Conservation (phyloP, 2,329 filamentous ascomycete genomes). For the Apiospora sp. region DNA sequence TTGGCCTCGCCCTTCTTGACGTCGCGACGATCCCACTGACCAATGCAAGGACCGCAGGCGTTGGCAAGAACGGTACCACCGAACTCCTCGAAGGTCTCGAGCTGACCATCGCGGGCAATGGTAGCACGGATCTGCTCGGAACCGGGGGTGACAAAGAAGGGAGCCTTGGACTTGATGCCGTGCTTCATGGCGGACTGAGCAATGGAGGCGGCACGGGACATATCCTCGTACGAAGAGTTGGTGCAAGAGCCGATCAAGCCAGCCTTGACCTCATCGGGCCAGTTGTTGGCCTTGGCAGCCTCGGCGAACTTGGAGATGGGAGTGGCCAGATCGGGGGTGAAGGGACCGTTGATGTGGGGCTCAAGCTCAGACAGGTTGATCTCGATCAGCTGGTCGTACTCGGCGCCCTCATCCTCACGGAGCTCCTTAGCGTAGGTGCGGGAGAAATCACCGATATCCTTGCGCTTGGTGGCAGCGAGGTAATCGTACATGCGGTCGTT, state of each 20-base stretch:
- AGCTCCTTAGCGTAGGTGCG: conserved; percentile 86
- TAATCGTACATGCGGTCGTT: conserved; percentile 99
- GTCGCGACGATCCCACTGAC: conserved; percentile 93
- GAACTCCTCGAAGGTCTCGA: conserved; percentile 95
- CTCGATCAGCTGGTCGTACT: conserved; percentile 96
- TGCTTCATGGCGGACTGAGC: conserved; percentile 90
- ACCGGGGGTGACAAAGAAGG: conserved; percentile 95
- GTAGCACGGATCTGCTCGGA: conserved; percentile 97
- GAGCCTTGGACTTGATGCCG: conserved; percentile 90
- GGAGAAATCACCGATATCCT: conserved; percentile 89
- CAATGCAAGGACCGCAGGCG: conserved; percentile 91
- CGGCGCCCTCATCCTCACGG: conserved; percentile 83
- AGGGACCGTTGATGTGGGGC: conserved; percentile 98
- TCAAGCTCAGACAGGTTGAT: conserved; percentile 95
- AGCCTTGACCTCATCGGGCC: conserved; percentile 96
- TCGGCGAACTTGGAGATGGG: conserved; percentile 98
- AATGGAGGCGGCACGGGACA: conserved; percentile 92
- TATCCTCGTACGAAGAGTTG: conserved; percentile 87
- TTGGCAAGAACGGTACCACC: conserved; percentile 95
- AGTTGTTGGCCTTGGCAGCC: conserved; percentile 91
- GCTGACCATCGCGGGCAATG: conserved; percentile 87
- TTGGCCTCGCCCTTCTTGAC: conserved; percentile 96
- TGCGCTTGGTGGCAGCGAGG: conserved; percentile 88
- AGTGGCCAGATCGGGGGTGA: conserved; percentile 97
- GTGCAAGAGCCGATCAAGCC: conserved; percentile 98